Percentiles rank a stretch among this genome's conserved stretches.
These are phyloP conservation scores for Amphichorda felina DNA, from an alignment of 2,329 filamentous ascomycete genomes.

Conservation along the genomic window DNA sequence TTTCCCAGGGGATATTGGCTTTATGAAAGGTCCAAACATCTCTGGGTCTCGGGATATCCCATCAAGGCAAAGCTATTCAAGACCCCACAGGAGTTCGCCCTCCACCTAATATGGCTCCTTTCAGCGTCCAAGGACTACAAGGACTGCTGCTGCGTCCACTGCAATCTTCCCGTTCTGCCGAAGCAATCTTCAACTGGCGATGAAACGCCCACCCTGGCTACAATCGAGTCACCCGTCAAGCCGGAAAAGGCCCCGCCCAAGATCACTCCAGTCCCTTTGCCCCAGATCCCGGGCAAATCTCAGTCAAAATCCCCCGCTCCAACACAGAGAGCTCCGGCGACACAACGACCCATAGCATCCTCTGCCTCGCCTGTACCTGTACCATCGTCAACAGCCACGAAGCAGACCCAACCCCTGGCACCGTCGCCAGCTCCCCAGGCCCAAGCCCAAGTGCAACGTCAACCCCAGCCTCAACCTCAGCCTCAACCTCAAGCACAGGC, in stretches of 20 bases:
- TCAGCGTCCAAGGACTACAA: slow-evolving; percentile 32
- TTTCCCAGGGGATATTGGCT: slow-evolving; percentile 34
- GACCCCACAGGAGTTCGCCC: slow-evolving; percentile 39
- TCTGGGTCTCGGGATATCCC: slow-evolving; percentile 37
- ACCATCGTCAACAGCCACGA: slow-evolving; percentile 1
- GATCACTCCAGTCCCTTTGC: slow-evolving; percentile 24
- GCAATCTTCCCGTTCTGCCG: slow-evolving; percentile 20
- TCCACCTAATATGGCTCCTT: slow-evolving; percentile 39
- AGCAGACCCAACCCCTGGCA: background rate
- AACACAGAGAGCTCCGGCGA: background rate
- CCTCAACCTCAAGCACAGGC: slow-evolving; percentile 8
- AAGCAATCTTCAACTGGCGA: slow-evolving; percentile 13
- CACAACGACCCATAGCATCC: background rate
- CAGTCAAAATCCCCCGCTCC: background rate
- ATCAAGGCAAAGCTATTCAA: slow-evolving; percentile 36
- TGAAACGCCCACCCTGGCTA: slow-evolving; percentile 11
- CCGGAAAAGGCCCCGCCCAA: slow-evolving; percentile 12
- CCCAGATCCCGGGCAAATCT: slow-evolving; percentile 19
- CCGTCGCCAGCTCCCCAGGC: slow-evolving; percentile 3
- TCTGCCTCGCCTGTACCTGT: slow-evolving; percentile 8
- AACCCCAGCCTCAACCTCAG: slow-evolving; percentile 8
- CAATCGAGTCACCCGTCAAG: slow-evolving; percentile 7
- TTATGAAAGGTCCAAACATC: slow-evolving; percentile 34
- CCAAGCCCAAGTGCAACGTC: slow-evolving; percentile 6
- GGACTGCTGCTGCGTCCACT: slow-evolving; percentile 40